Evolutionary conservation across 768 basidiomycete species (phyloP).

Genomic region (Paxillus ammoniavirescens): DNA sequence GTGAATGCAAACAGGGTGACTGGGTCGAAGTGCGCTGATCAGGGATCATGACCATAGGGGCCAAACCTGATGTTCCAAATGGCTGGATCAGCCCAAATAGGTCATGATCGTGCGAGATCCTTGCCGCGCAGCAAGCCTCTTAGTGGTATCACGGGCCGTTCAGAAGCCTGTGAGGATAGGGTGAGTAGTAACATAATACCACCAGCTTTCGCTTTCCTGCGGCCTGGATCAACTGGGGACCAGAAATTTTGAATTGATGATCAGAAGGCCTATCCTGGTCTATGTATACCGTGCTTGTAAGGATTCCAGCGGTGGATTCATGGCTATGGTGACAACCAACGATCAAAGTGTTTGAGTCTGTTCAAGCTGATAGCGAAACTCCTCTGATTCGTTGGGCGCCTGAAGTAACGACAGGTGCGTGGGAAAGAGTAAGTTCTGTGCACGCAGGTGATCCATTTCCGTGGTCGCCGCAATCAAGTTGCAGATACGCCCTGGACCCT

Average conservation of each 20-base stretch:
- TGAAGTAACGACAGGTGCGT: too few relatives aligned
- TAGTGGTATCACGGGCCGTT: neutral
- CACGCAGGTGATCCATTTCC: neutral
- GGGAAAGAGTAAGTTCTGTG: neutral
- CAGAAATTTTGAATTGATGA: too few relatives aligned
- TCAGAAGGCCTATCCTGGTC: too few relatives aligned
- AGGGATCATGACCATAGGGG: neutral
- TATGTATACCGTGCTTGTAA: too few relatives aligned
- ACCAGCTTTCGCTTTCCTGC: too few relatives aligned
- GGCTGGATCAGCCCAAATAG: neutral
- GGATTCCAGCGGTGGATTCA: too few relatives aligned
- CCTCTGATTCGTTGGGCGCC: too few relatives aligned
- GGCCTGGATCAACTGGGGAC: too few relatives aligned
- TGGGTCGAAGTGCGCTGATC: neutral
- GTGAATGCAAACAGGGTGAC: constrained; percentile 4
- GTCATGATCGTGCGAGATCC: neutral
- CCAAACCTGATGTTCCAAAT: neutral
- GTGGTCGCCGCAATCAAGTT: constrained; percentile 2
- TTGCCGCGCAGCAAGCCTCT: neutral
- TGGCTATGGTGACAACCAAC: too few relatives aligned
- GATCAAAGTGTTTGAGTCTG: too few relatives aligned
- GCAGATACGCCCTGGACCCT: constrained; percentile 5
- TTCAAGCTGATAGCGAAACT: too few relatives aligned
- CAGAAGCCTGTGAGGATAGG: neutral
- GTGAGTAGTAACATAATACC: neutral